Evolutionary conservation across 2,329 filamentous ascomycete species (phyloP), one percentile per base, ranked within the genome.

Genomic region (Colletotrichum camelliae): DNA sequence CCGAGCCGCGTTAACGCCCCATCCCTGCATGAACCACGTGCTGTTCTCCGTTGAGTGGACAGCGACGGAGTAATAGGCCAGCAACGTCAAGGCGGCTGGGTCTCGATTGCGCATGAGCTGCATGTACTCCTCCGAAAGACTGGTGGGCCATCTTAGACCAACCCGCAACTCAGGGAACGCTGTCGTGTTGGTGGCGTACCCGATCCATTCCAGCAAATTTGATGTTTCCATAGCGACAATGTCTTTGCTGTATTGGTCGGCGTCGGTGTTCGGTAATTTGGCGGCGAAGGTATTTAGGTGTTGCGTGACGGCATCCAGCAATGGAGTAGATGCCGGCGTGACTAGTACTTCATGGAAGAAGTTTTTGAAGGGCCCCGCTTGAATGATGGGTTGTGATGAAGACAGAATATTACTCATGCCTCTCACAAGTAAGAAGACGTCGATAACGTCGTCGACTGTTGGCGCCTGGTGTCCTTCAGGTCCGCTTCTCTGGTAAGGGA

Each of bases 351-450:
- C 64, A 4, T 62, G 72, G 71, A 82, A 81, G 27, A 82, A 76
- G 31, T 68, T 70, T 27, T 61, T 74, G 52, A 82, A 80, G 18
- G 72, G 77, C 15, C 80, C 80, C 1, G 37, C 57, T 24, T 78
- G 74, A 35, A 81, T 79, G 43, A 37, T 52, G 13, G 69, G 52
- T 7, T 81, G 77, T 4, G 77, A 83, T 4, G 80, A 79, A 24
- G 78, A 58, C 4, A 85, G 72, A 9, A 85, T 82, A 24, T 78
- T 78, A 58, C 72, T 79, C 79, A 85, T 83, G 48, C 83, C 83
- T 8, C 80, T 78, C 5, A 81, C 76, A 1, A 85, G 78, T 7
- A 81, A 69, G 64, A 83, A 82, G 2, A 84, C 79, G 37, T 84
- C 83, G 15, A 84, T 43, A 35, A 85, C 66, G 37, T 85, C 82